Conservation (phyloP, 2,329 filamentous ascomycete species). For the Fusarium decemcellulare region DNA sequence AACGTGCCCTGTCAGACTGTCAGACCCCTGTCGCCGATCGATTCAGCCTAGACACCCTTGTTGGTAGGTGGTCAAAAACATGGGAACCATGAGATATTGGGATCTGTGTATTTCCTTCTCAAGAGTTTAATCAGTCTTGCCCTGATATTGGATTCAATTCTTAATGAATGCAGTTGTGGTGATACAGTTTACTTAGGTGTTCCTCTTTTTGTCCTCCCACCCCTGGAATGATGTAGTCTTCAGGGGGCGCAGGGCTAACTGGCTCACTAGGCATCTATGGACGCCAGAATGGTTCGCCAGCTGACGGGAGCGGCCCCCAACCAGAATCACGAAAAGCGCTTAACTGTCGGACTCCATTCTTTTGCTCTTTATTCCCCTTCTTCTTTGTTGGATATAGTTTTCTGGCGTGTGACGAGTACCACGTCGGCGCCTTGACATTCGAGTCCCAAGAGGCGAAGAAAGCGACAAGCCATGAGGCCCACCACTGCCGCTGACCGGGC, state of each 20-base stretch:
- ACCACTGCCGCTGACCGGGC: constrained; percentile 1
- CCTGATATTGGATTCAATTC: no score
- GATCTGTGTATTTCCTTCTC: no score
- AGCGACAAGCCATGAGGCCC: no score
- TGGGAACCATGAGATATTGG: no score
- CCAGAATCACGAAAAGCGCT: neutral
- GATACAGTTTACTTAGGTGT: no score
- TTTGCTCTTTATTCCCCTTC: neutral
- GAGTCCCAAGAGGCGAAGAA: no score
- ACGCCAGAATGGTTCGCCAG: neutral
- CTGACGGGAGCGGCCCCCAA: constrained; percentile 4
- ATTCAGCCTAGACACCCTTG: neutral
- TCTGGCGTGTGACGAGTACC: neutral
- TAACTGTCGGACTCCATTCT: neutral
- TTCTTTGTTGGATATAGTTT: neutral
- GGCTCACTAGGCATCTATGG: neutral
- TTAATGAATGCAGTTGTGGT: no score
- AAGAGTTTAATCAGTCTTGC: no score
- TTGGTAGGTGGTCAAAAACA: no score
- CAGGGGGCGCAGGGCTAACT: neutral
- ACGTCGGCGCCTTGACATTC: neutral
- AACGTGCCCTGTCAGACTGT: neutral
- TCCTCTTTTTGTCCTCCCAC: neutral
- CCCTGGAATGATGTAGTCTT: neutral
- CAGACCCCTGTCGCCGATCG: neutral